A percentile compares a stretch with the other conserved stretches of the same genome.
Conservation (phyloP, 257 asterid genomes). For the Echites panduratus region DNA sequence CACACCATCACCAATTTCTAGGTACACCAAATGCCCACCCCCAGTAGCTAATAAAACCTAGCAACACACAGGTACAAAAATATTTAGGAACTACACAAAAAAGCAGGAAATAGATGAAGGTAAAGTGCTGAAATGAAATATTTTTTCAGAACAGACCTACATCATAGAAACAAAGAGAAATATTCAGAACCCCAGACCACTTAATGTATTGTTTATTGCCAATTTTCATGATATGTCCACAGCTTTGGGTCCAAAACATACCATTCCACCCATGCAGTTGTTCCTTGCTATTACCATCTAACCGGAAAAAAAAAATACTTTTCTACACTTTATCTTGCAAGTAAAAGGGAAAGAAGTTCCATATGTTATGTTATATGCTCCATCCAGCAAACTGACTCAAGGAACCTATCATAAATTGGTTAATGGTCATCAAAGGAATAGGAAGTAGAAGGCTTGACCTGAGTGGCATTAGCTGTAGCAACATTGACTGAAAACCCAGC, state of each 20-base stretch:
- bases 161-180: background rate
- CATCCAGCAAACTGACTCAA: background rate
- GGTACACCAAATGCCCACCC: slow-evolving; percentile 90
- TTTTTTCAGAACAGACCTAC: background rate
- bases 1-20: slow-evolving; percentile 91
- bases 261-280: background rate
- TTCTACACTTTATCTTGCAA: background rate
- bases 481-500: slow-evolving; percentile 73
- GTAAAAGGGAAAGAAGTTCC: background rate
- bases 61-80: slow-evolving; percentile 8
- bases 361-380: background rate
- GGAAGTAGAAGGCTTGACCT: slow-evolving; percentile 32
- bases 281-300: background rate
- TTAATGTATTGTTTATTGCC: background rate
- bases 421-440: background rate
- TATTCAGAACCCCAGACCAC: background rate
- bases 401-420: background rate
- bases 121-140: background rate
- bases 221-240: background rate
- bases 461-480: slow-evolving; percentile 91
- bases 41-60: slow-evolving; percentile 97
- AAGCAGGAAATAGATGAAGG: slow-evolving; percentile 2
- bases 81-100: slow-evolving; percentile 16
- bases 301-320: background rate
- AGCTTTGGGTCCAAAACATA: background rate